Evolutionary conservation across 495 filamentous ascomycete genomes (phyloP).

Genomic region (Halenospora varia): DNA sequence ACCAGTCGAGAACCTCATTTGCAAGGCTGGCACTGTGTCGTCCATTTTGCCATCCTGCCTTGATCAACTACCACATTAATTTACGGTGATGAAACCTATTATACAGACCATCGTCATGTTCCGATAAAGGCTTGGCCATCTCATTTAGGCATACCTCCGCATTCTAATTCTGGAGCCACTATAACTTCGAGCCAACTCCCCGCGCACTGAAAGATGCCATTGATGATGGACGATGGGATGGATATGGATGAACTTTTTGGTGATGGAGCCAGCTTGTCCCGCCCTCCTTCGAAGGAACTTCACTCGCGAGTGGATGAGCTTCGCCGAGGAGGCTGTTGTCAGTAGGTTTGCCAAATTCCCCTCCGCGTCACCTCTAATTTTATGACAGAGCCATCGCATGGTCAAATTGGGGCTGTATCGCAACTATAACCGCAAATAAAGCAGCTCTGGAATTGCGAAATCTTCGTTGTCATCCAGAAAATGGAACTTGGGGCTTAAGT

Average conservation of each 20-base stretch:
- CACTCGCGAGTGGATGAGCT: slow-evolving; percentile 75
- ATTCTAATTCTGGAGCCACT: neutral
- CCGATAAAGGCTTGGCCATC: neutral
- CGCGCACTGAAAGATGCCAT: slow-evolving; percentile 14
- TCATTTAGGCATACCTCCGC: neutral
- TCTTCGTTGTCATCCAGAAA: slow-evolving; percentile 62
- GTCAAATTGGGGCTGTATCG: slow-evolving; percentile 87
- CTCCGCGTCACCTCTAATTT: slow-evolving; percentile 10
- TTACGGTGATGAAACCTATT: neutral
- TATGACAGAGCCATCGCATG: slow-evolving; percentile 70
- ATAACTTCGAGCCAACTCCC: neutral
- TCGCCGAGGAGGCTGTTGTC: slow-evolving; percentile 71
- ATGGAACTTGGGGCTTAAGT: slow-evolving; percentile 76
- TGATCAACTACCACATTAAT: neutral
- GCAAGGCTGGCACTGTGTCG: neutral
- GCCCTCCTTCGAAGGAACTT: slow-evolving; percentile 59
- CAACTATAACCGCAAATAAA: slow-evolving; percentile 71
- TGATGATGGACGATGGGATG: slow-evolving; percentile 64
- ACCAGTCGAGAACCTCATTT: neutral
- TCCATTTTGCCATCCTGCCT: neutral
- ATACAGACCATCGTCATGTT: neutral
- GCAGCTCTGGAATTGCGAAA: slow-evolving; percentile 64
- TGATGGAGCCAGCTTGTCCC: slow-evolving; percentile 56
- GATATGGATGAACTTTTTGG: slow-evolving; percentile 75
- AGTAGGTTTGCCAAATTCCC: slow-evolving; percentile 50